Base-by-base conservation (phyloP, 345 rosid species). In the Aquilaria malaccensis region DNA sequence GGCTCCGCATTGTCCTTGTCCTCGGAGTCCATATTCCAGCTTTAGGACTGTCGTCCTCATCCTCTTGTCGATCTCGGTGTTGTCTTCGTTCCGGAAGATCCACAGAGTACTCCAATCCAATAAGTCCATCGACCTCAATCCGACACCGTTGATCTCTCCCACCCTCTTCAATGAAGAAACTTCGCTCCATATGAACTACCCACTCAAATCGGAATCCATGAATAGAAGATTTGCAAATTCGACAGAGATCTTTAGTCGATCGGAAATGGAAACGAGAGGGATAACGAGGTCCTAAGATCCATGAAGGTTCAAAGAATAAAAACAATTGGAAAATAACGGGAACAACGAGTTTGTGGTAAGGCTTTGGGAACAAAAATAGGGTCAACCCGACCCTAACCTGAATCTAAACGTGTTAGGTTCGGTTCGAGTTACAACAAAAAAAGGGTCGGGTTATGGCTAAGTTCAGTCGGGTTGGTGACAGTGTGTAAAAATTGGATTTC, bases 41-140 rank as follows among this genome's bases (percentile, higher is more conserved):
- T 56, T 56, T 77, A 6, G 48, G 71, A 15, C 45, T 61, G 1
- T 65, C 79, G 9, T 74, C 74, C 11, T 74, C 81, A 30, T 74
- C 85, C 0, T 73, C 95, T 46, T 74, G 45, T 75, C 87, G 62
- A 80, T 80, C 63, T 81, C 82, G 50, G 91, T 87, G 52, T 82
- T 91, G 13, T 92, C 97, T 47, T 86, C 96, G 60, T 87, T 87
- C 64, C 81, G 96, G 67, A 81, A 88, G 50, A 94, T 96, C 99
- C 99, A 94, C 6, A 95, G 87, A 56, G 96, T 22, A 22, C 22
- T 22, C 22, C 22, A 94, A 70, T 88, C 99, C 48, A 72, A 45
- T 10, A 92, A 90, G 76, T 89, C 97, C 77, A 86, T 72, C 15
- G 97, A 94, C 13, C 70, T 75, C 58, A 80, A 47, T 52, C 81